phyloP scores from a whole-genome alignment of 1,284 basidiomycete genomes.

The Hymenochaete sp. region DNA sequence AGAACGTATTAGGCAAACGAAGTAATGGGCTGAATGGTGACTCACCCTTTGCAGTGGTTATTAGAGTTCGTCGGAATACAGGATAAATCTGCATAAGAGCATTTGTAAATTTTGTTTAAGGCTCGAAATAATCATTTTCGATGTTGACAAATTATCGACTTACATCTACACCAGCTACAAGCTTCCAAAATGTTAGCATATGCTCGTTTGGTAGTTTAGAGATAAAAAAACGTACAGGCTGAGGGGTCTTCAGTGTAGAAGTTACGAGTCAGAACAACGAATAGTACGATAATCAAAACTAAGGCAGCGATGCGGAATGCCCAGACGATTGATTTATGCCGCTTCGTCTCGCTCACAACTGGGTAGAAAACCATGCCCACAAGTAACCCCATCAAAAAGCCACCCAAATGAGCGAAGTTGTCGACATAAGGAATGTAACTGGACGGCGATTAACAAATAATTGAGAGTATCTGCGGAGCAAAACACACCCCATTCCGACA shows the following conservation, averaged over 20 bases:
- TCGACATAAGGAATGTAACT: slow-evolving; percentile 74
- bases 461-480: no score
- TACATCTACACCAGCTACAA: slow-evolving; percentile 78
- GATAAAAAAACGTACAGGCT: slow-evolving; percentile 42
- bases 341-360: slow-evolving; percentile 70
- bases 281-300: slow-evolving; percentile 70
- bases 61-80: slow-evolving; percentile 78
- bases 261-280: slow-evolving; percentile 76
- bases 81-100: slow-evolving; percentile 42
- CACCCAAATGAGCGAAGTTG: slow-evolving; percentile 76
- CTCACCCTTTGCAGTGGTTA: slow-evolving; percentile 65
- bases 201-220: not conserved
- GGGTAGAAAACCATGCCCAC: slow-evolving; percentile 81
- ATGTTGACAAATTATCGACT: not conserved
- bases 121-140: not conserved
- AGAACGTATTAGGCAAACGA: not conserved
- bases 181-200: slow-evolving; percentile 36
- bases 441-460: no score
- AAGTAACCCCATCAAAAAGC: slow-evolving; percentile 78
- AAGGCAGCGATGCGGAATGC: slow-evolving; percentile 64
- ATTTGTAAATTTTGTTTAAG: no score
- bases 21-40: slow-evolving; percentile 6
- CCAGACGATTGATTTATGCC: slow-evolving; percentile 73
- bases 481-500: slow-evolving; percentile 82
- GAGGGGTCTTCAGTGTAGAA: slow-evolving; percentile 85